phyloP scores from a whole-genome alignment of 345 rosid species.

The Passiflora organensis region DNA sequence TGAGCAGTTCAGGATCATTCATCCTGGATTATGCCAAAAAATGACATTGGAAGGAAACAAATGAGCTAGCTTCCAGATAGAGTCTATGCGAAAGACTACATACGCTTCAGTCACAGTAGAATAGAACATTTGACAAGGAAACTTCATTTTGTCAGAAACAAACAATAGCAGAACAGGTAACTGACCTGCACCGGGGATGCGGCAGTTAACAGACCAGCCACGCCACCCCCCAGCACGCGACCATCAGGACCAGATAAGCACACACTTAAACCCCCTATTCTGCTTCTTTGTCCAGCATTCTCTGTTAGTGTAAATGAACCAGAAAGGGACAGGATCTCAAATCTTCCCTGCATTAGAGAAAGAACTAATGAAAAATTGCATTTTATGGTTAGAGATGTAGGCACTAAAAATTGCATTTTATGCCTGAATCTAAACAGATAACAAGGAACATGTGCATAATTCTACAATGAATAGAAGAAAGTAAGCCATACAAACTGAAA shows the following conservation, averaged over 20 bases:
- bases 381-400: background rate
- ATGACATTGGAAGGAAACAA: no score
- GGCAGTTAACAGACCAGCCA: conserved; percentile 79
- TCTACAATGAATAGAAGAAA: no score
- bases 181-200: conserved; percentile 87
- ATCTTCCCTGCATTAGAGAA: conserved; percentile 57
- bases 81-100: no score
- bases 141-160: no score
- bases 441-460: no score
- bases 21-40: no score
- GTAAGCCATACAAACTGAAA: no score
- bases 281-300: conserved; percentile 60
- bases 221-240: conserved; percentile 78
- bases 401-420: background rate
- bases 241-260: conserved; percentile 88
- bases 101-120: no score
- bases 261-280: conserved; percentile 71
- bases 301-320: conserved; percentile 82
- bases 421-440: no score
- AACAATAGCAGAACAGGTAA: background rate
- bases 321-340: conserved; percentile 75
- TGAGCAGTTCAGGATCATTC: no score
- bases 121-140: no score
- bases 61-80: no score
- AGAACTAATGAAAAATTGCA: background rate